A percentile compares a stretch with the other conserved stretches of the same genome.
phyloP scores from a whole-genome alignment of 495 filamentous ascomycete species.

The Penicillium dipodomyicola region DNA sequence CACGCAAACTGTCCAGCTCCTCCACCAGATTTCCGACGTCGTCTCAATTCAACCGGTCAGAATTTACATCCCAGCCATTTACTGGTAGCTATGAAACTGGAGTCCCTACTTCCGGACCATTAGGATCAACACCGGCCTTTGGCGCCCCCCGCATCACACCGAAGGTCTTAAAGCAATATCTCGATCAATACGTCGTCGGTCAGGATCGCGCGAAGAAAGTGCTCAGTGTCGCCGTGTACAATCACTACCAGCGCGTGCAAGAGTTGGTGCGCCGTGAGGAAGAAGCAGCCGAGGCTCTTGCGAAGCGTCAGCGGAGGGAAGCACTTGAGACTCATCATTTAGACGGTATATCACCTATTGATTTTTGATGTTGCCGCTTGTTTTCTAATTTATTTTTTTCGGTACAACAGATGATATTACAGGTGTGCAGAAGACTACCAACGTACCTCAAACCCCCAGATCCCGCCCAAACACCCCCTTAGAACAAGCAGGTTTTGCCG shows the following conservation, averaged over 20 bases:
- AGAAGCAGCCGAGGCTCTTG: conserved; percentile 63
- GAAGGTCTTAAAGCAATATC: conserved; percentile 77
- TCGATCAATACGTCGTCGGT: conserved; percentile 95
- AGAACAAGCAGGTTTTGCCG: conserved; percentile 43
- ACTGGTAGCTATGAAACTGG: conserved; percentile 75
- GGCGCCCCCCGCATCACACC: conserved; percentile 78
- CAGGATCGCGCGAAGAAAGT: conserved; percentile 96
- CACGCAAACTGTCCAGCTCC: conserved; percentile 31
- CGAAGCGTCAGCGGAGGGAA: conserved; percentile 50
- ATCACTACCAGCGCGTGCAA: conserved; percentile 88
- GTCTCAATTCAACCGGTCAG: conserved; percentile 59
- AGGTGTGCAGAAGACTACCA: conserved; percentile 64
- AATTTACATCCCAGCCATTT: conserved; percentile 65
- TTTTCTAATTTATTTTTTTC: not conserved
- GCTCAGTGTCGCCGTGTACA: conserved; percentile 90
- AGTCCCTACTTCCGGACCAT: conserved; percentile 56
- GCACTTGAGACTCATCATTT: conserved; percentile 47
- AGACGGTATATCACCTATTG: conserved; percentile 49
- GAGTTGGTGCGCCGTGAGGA: conserved; percentile 74
- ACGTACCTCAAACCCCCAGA: conserved; percentile 28
- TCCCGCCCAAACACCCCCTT: conserved; percentile 24
- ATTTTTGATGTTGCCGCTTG: not conserved
- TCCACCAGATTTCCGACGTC: conserved; percentile 36
- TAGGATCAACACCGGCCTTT: conserved; percentile 55
- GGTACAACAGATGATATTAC: conserved; percentile 68